phyloP scores from a whole-genome alignment of 179 eudicot genomes.

The Drosera spatulata region DNA sequence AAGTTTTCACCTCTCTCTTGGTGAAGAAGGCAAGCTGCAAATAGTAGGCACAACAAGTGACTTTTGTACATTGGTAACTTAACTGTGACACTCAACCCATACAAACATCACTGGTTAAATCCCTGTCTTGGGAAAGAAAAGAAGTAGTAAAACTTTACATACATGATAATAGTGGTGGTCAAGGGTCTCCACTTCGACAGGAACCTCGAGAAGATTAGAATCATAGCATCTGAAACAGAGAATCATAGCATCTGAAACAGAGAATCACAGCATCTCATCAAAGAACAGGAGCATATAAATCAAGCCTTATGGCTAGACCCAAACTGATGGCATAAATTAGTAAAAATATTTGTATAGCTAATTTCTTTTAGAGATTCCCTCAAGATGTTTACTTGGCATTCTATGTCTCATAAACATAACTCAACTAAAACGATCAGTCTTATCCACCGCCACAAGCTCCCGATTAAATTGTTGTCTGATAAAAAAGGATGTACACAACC shows the following conservation, averaged over 20 bases:
- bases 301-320: not conserved
- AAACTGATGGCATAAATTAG: too few relatives aligned
- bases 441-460: too few relatives aligned
- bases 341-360: too few relatives aligned
- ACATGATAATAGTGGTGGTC: slow-evolving; percentile 47
- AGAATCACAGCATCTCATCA: not conserved
- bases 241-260: not conserved
- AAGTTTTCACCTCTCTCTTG: slow-evolving; percentile 24
- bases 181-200: slow-evolving; percentile 40
- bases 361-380: too few relatives aligned
- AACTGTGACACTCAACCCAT: not conserved
- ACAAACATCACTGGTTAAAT: not conserved
- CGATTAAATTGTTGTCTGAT: too few relatives aligned
- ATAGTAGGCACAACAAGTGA: not conserved
- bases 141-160: slow-evolving; percentile 4
- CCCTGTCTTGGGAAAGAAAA: not conserved
- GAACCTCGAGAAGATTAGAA: slow-evolving; percentile 30
- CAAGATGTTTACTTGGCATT: too few relatives aligned
- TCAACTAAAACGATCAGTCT: too few relatives aligned
- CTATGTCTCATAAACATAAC: too few relatives aligned
- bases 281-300: not conserved
- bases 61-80: not conserved
- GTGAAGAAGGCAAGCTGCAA: slow-evolving; percentile 41
- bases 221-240: slow-evolving; percentile 16
- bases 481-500: too few relatives aligned